Evolutionary conservation across 495 filamentous ascomycete species (phyloP).

Genomic region (Lasiosphaeria miniovina): DNA sequence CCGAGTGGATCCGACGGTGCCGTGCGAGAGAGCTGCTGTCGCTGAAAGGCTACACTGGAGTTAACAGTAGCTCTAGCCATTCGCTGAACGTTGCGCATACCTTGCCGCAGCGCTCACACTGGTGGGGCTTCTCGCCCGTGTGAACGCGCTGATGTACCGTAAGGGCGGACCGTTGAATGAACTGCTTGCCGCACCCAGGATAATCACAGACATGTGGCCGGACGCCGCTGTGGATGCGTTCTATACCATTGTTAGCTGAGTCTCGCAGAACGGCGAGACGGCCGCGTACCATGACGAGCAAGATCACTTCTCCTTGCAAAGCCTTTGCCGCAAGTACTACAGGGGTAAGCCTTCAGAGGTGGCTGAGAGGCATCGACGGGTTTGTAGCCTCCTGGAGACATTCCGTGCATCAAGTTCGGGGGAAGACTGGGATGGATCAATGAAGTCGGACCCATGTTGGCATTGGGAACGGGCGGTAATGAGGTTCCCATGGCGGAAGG

Average conservation of each 20-base stretch:
- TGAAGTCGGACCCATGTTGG: slow-evolving; percentile 46
- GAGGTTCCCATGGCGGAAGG: slow-evolving; percentile 35
- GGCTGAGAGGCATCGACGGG: slow-evolving; percentile 33
- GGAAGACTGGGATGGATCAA: slow-evolving; percentile 51
- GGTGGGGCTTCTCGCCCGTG: slow-evolving; percentile 96
- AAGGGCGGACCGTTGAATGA: slow-evolving; percentile 96
- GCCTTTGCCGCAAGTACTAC: slow-evolving; percentile 82
- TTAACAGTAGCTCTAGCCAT: slow-evolving; percentile 10
- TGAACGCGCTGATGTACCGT: slow-evolving; percentile 95
- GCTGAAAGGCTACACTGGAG: slow-evolving; percentile 77
- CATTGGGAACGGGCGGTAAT: slow-evolving; percentile 43
- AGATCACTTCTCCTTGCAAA: slow-evolving; percentile 95
- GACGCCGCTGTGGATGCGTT: slow-evolving; percentile 91
- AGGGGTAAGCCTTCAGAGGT: slow-evolving; percentile 76
- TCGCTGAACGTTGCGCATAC: slow-evolving; percentile 45
- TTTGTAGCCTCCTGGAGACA: slow-evolving; percentile 32
- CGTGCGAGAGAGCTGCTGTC: slow-evolving; percentile 94
- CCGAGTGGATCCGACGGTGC: slow-evolving; percentile 92
- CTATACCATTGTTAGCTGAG: slow-evolving; percentile 46
- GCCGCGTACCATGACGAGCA: slow-evolving; percentile 80
- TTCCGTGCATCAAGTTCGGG: slow-evolving; percentile 36
- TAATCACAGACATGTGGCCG: slow-evolving; percentile 91
- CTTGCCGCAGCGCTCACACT: slow-evolving; percentile 97
- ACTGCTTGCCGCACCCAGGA: slow-evolving; percentile 88
- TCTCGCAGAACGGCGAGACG: neutral